These are phyloP conservation scores for Chlorella sp. DNA, from an alignment of 139 green algal species.

Conservation along the genomic window DNA sequence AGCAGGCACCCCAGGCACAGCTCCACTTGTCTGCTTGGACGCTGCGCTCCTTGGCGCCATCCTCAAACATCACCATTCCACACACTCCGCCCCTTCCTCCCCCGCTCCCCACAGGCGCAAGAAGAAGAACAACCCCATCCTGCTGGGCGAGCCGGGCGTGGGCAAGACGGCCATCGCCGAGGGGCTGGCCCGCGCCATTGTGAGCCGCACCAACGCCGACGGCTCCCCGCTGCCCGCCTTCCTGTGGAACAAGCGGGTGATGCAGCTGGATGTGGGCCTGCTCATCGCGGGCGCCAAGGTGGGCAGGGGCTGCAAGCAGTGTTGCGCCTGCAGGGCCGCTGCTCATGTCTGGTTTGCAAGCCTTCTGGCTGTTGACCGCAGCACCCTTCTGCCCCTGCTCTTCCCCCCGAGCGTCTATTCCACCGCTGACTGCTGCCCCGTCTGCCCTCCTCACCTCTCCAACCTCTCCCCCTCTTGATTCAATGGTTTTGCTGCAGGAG, in stretches of 20 bases:
- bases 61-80: too few relatives aligned
- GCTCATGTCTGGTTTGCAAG: too few relatives aligned
- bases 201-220: conserved; percentile 50
- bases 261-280: conserved; percentile 93
- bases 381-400: neutral
- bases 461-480: too few relatives aligned
- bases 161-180: conserved; percentile 95
- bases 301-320: neutral
- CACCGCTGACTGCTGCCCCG: neutral
- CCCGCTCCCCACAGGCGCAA: conserved; percentile 13
- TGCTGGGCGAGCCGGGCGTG: conserved; percentile 96
- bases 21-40: too few relatives aligned
- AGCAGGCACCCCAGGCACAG: too few relatives aligned
- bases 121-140: conserved; percentile 97
- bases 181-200: conserved; percentile 89
- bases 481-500: too few relatives aligned
- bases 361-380: too few relatives aligned
- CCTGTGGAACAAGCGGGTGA: conserved; percentile 87
- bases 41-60: too few relatives aligned
- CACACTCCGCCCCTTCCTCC: too few relatives aligned
- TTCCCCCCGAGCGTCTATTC: too few relatives aligned
- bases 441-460: neutral
- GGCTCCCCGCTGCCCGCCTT: conserved; percentile 85
- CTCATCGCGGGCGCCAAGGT: conserved; percentile 92
- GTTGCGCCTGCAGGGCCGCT: too few relatives aligned